Conservation (phyloP, 2,329 filamentous ascomycete species). For the Cladobotryum mycophilum region DNA sequence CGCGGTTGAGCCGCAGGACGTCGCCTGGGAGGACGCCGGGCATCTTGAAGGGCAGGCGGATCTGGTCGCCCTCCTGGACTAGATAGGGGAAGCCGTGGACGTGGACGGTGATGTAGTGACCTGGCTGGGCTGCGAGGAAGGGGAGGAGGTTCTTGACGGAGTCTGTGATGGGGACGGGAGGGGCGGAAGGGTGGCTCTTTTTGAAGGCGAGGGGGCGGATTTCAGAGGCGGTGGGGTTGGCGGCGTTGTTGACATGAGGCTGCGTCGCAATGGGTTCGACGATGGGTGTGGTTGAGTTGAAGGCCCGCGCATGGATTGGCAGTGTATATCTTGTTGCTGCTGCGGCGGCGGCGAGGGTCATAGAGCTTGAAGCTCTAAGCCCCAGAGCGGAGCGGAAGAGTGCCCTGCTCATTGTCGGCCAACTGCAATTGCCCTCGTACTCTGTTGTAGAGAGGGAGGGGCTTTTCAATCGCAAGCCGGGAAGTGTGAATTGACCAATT, state of each 20-base stretch:
- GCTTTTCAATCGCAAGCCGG: conserved; percentile 19
- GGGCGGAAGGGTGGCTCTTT: conserved; percentile 32
- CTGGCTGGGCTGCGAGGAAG: conserved; percentile 63
- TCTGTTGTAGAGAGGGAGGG: conserved; percentile 15
- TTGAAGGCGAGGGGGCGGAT: conserved; percentile 33
- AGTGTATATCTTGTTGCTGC: conserved; percentile 15
- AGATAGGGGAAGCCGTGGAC: conserved; percentile 77
- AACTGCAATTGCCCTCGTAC: conserved; percentile 14
- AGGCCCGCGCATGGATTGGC: conserved; percentile 22
- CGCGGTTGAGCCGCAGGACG: conserved; percentile 79
- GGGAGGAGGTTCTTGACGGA: conserved; percentile 59
- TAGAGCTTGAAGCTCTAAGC: conserved; percentile 40
- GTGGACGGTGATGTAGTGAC: conserved; percentile 73
- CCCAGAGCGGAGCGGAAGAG: conserved; percentile 59
- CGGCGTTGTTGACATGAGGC: conserved; percentile 30
- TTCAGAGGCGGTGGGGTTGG: conserved; percentile 29
- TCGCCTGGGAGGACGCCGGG: conserved; percentile 72
- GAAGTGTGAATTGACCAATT: not conserved
- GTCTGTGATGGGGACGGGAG: conserved; percentile 40
- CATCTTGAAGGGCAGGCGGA: conserved; percentile 77
- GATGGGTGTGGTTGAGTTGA: conserved; percentile 46
- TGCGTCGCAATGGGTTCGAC: conserved; percentile 35
- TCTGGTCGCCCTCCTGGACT: conserved; percentile 65
- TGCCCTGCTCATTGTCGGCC: conserved; percentile 47
- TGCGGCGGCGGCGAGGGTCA: conserved; percentile 14